Evolutionary conservation across 2,329 filamentous ascomycete species (phyloP), one percentile per base, ranked within the genome.

Genomic region (Fusarium secorum): DNA sequence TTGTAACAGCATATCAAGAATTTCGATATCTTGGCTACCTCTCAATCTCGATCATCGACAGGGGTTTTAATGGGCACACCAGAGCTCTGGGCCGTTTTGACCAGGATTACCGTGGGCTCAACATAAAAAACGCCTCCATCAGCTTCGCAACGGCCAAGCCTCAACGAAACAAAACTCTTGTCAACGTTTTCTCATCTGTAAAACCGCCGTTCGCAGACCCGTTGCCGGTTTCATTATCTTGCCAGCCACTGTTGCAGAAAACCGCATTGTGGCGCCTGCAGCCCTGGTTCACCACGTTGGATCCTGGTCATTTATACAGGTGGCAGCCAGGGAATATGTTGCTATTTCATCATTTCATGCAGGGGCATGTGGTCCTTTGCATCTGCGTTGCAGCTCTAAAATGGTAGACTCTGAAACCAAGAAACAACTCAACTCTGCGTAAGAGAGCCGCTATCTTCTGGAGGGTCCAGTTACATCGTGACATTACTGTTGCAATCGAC

Each of bases 321-420:
- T 45, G 41, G 52, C 44, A 64, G 46, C 22, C 41, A 60, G 46
- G 52, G 68, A 52, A 52, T 44, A 55, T 39, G 46, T 49, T 56
- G 46, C 41, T 46, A 66, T 65, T 30, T 58, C 53, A 45, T 72
- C 56, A 68, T 73, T 57, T 73, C 39, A 72, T 73, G 70, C 70
- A 73, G 70, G 70, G 66, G 70, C 55, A 61, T 46, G 61, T 60
- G 58, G 61, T 30, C 42, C 54, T 54, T 64, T 58, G 58, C 56
- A 48, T 70, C 48, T 13, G 9, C 22, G 22, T 38, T 26, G n/a
- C 55, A 58, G 54, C 60, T 72, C 46, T 55, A 53, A 60, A 68
- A 30, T 64, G 44, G 32, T n/a, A 36, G 44, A 54, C 22, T 45
- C 41, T 38, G 46, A 36, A 46, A 39, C 48, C 46, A 62, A 66